phyloP scores from a whole-genome alignment of 768 basidiomycete species.

The Boletus sp. region DNA sequence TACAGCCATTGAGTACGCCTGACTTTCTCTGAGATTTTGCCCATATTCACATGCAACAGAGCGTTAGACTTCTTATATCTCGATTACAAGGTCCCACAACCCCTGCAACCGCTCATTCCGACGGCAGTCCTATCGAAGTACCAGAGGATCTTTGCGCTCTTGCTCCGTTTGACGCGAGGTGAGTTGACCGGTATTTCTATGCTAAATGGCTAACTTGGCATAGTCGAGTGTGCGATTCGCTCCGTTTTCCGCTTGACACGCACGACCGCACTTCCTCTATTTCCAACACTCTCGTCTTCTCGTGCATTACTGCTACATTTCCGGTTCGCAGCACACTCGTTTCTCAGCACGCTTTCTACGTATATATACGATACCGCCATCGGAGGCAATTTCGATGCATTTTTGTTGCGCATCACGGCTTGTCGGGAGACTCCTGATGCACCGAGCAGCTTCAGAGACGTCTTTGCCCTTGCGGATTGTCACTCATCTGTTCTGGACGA shows the following conservation, averaged over 20 bases:
- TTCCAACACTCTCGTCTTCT: constrained; percentile 54
- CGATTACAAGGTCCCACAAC: constrained; percentile 85
- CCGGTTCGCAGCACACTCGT: constrained; percentile 71
- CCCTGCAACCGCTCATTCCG: constrained; percentile 72
- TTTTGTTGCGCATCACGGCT: constrained; percentile 46
- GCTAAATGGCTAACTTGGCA: constrained; percentile 1
- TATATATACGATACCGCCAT: constrained; percentile 86
- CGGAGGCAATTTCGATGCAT: constrained; percentile 69
- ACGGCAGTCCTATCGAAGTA: constrained; percentile 77
- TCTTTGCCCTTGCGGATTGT: constrained; percentile 65
- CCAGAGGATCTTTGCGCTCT: constrained; percentile 77
- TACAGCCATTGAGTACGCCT: constrained; percentile 23
- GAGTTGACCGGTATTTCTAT: constrained; percentile 12
- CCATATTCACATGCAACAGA: constrained; percentile 37
- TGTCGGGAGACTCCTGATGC: constrained; percentile 20
- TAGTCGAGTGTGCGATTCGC: constrained; percentile 68
- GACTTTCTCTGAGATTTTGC: background rate
- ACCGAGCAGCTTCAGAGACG: constrained; percentile 52
- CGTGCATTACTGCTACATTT: constrained; percentile 61
- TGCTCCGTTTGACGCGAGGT: constrained; percentile 80
- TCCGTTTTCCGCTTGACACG: constrained; percentile 66
- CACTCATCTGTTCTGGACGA: constrained; percentile 73
- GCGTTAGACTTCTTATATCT: constrained; percentile 89
- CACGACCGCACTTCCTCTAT: constrained; percentile 42
- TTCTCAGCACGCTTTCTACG: constrained; percentile 61